Conservation (phyloP, 805 yeast genomes). For the Clavispora carvajalis region DNA sequence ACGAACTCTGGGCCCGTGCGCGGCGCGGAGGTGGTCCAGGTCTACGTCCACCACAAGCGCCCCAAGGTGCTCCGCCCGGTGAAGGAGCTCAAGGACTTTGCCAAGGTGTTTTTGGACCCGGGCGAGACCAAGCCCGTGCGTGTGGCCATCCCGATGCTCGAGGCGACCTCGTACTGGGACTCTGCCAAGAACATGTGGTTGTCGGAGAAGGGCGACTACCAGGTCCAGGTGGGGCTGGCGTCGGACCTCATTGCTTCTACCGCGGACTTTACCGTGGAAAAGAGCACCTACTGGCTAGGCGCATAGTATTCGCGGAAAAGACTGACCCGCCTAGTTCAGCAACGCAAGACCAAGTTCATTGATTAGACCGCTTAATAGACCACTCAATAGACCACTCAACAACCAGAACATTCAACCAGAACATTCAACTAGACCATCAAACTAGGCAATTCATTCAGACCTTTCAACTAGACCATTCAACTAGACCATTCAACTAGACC, state of each 20-base stretch:
- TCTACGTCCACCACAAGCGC: conserved; percentile 18
- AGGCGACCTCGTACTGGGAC: conserved; percentile 27
- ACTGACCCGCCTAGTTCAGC: too few species aligned
- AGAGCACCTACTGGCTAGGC: conserved; percentile 11
- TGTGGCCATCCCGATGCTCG: conserved; percentile 18
- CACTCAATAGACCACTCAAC: too few species aligned
- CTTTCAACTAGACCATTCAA: too few species aligned
- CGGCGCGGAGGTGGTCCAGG: conserved; percentile 27
- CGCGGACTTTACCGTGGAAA: conserved; percentile 8
- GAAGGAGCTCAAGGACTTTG: conserved; percentile 28
- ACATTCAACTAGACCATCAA: too few species aligned
- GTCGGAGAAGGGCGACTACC: conserved; percentile 21
- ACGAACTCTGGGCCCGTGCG: conserved; percentile 20
- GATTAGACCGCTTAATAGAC: too few species aligned
- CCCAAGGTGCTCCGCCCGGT: conserved; percentile 19
- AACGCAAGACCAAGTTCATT: too few species aligned
- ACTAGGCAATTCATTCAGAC: too few species aligned
- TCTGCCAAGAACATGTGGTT: conserved; percentile 24
- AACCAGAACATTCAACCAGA: too few species aligned
- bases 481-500: too few species aligned
- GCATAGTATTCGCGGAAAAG: too few species aligned
- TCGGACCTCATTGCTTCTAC: conserved; percentile 7
- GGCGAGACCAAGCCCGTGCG: conserved; percentile 13
- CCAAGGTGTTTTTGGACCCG: conserved; percentile 19
- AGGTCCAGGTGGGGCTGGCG: conserved; percentile 20